phyloP scores from a whole-genome alignment of 1,139 yeast species.

The Blastobotrys ciferrii region DNA sequence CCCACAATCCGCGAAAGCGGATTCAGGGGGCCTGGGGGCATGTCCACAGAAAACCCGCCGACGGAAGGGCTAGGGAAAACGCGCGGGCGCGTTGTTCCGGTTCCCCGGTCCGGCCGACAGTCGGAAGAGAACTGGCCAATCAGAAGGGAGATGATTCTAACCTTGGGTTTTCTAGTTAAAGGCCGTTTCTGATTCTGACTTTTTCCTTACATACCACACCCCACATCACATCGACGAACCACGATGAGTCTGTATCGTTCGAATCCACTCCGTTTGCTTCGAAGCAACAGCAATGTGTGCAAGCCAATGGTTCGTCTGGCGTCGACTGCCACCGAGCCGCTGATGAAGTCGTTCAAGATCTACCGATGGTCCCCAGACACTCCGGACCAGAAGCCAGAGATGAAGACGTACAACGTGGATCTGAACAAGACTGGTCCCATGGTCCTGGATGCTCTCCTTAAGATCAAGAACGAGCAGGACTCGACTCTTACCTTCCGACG shows the following conservation, averaged over 20 bases:
- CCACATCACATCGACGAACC: not conserved
- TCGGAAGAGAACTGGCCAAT: conserved; percentile 13
- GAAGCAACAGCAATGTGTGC: not conserved
- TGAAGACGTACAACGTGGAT: conserved; percentile 82
- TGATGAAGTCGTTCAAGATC: conserved; percentile 80
- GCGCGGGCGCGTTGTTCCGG: not conserved
- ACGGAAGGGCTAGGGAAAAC: not conserved
- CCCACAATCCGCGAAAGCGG: no score
- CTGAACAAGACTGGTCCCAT: conserved; percentile 94
- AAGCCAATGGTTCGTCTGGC: conserved; percentile 12
- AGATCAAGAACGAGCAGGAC: conserved; percentile 95
- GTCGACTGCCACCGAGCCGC: conserved; percentile 37
- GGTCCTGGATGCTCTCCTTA: conserved; percentile 92
- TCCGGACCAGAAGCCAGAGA: conserved; percentile 86
- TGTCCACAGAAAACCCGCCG: not conserved
- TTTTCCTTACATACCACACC: not conserved
- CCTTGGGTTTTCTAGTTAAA: not conserved
- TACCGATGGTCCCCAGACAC: conserved; percentile 99
- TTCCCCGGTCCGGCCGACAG: conserved; percentile 7
- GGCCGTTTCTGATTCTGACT: not conserved
- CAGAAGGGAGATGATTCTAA: conserved; percentile 19
- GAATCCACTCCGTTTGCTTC: not conserved
- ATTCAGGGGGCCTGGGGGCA: no score
- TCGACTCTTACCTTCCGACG: conserved; percentile 94
- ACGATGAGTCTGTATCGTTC: not conserved